These are phyloP conservation scores for Moricandia arvensis DNA, from an alignment of 345 rosid genomes.

Conservation along the genomic window DNA sequence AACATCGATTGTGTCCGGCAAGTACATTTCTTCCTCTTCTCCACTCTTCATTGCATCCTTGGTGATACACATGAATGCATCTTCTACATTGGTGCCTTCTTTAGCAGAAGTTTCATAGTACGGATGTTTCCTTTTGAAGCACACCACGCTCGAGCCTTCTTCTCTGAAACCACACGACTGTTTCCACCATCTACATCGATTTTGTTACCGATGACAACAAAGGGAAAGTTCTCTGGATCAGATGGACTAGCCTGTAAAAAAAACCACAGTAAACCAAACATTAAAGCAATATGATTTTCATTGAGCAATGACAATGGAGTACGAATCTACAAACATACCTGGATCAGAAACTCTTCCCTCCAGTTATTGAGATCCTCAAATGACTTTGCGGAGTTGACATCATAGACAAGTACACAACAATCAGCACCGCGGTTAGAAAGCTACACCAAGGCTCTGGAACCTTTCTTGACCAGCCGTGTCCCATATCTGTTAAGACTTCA, in stretches of 20 bases:
- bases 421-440: slow-evolving; percentile 93
- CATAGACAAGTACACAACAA: slow-evolving; percentile 90
- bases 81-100: slow-evolving; percentile 92
- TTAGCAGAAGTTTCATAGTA: slow-evolving; percentile 95
- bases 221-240: slow-evolving; percentile 88
- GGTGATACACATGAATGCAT: slow-evolving; percentile 83
- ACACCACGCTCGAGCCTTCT: slow-evolving; percentile 90
- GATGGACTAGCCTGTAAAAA: slow-evolving; percentile 74
- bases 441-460: slow-evolving; percentile 91
- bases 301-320: neutral
- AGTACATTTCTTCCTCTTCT: slow-evolving; percentile 87
- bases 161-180: slow-evolving; percentile 91
- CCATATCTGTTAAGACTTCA: slow-evolving; percentile 56
- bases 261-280: neutral
- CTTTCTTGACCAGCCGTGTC: slow-evolving; percentile 95
- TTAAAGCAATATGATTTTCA: neutral
- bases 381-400: slow-evolving; percentile 80
- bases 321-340: slow-evolving; percentile 42
- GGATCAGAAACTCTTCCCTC: slow-evolving; percentile 89
- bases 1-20: slow-evolving; percentile 77
- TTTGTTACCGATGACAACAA: slow-evolving; percentile 88
- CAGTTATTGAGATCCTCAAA: slow-evolving; percentile 90
- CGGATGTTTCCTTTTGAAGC: slow-evolving; percentile 86
- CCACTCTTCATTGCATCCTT: slow-evolving; percentile 83
- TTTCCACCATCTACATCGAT: slow-evolving; percentile 84